These are phyloP conservation scores for Pilobolus umbonatus DNA, from an alignment of 192 early-diverging fungal species.

Conservation along the genomic window DNA sequence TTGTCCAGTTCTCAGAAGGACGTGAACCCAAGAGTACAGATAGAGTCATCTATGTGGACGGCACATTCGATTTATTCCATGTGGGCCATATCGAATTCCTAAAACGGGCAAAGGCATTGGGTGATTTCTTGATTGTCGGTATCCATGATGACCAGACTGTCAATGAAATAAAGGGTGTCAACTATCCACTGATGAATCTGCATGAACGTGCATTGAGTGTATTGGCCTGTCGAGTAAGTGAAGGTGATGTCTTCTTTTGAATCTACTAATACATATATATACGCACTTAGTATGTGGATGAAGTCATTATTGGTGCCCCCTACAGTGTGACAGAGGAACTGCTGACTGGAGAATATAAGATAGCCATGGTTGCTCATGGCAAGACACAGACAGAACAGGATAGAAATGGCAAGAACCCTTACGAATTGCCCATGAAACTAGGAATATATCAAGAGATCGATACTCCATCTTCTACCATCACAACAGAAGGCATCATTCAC, in stretches of 20 bases:
- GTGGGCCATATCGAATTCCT: constrained; percentile 90
- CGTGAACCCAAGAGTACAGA: constrained; percentile 71
- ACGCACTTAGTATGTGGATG: constrained; percentile 72
- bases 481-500: constrained; percentile 82
- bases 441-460: constrained; percentile 79
- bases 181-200: constrained; percentile 93
- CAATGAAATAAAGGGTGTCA: constrained; percentile 79
- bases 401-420: constrained; percentile 77
- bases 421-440: constrained; percentile 72
- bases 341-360: constrained; percentile 79
- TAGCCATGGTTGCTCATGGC: constrained; percentile 76
- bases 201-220: constrained; percentile 92
- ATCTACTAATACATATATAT: background rate
- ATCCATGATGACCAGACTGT: constrained; percentile 90
- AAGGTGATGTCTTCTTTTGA: background rate
- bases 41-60: constrained; percentile 90
- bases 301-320: constrained; percentile 91
- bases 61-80: constrained; percentile 97
- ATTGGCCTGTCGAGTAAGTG: constrained; percentile 81
- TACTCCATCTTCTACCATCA: constrained; percentile 69
- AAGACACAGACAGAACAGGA: constrained; percentile 62
- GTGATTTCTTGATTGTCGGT: constrained; percentile 91
- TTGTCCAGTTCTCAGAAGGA: constrained; percentile 88
- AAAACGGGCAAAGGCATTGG: constrained; percentile 74
- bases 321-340: constrained; percentile 85